Evolutionary conservation across 2,329 filamentous ascomycete genomes (phyloP).

Genomic region (Xylariales sp.): DNA sequence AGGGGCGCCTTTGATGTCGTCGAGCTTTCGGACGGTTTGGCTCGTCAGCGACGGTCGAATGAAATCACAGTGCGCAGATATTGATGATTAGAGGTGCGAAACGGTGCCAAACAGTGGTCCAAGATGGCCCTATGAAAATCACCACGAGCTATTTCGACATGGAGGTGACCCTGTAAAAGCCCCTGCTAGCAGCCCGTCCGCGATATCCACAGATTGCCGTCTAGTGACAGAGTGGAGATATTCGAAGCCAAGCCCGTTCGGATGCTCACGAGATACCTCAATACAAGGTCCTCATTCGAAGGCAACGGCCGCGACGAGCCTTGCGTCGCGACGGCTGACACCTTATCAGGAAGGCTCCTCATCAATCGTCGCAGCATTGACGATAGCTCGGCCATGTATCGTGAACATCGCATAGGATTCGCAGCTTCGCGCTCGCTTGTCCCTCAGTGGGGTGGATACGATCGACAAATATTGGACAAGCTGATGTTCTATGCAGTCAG

Average conservation of each 20-base stretch:
- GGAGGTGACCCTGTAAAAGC: conserved; percentile 13
- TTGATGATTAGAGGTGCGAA: conserved; percentile 21
- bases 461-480: no score
- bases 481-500: no score
- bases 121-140: conserved; percentile 25
- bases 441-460: no score
- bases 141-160: background rate
- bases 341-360: no score
- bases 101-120: conserved; percentile 24
- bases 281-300: conserved; percentile 19
- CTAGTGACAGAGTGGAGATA: conserved; percentile 19
- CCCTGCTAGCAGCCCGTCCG: conserved; percentile 21
- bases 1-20: conserved; percentile 20
- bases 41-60: conserved; percentile 26
- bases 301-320: conserved; percentile 12
- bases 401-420: no score
- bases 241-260: conserved; percentile 19
- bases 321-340: conserved; percentile 10
- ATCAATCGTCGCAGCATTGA: conserved; percentile 1
- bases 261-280: conserved; percentile 24
- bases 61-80: conserved; percentile 21
- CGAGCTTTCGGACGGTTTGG: conserved; percentile 20
- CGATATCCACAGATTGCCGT: conserved; percentile 17
- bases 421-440: no score
- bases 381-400: no score